Percentiles rank a stretch among this genome's conserved stretches.
phyloP scores from a whole-genome alignment of 2,329 filamentous ascomycete species.

The Grosmannia penicillata region DNA sequence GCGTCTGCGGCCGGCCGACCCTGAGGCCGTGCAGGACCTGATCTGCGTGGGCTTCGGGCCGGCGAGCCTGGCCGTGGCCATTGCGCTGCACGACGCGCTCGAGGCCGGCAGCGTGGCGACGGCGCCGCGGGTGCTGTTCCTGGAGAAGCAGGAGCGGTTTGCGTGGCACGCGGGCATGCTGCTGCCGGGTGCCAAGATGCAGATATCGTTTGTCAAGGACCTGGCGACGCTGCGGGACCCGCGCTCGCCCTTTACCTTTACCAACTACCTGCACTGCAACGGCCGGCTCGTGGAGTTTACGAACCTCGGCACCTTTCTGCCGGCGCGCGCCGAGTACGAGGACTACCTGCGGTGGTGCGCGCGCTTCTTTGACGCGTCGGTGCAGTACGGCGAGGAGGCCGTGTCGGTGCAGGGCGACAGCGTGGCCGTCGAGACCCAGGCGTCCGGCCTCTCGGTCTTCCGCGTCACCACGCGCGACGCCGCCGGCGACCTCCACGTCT shows the following conservation, averaged over 20 bases:
- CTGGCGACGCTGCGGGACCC: conserved; percentile 81
- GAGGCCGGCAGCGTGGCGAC: conserved; percentile 30
- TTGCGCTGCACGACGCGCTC: conserved; percentile 73
- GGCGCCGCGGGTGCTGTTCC: conserved; percentile 61
- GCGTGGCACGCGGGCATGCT: conserved; percentile 95
- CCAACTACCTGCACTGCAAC: conserved; percentile 82
- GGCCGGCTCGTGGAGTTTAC: conserved; percentile 77
- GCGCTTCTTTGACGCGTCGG: conserved; percentile 55
- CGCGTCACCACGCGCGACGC: conserved; percentile 54
- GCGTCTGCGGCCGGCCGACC: conserved; percentile 3
- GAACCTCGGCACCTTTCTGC: conserved; percentile 79
- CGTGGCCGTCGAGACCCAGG: conserved; percentile 32
- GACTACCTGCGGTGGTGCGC: conserved; percentile 94
- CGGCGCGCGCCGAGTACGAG: conserved; percentile 77
- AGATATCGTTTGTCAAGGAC: conserved; percentile 96
- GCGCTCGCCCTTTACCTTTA: conserved; percentile 80
- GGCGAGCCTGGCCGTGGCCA: conserved; percentile 75
- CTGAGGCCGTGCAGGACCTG: conserved; percentile 62
- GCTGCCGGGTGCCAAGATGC: conserved; percentile 85
- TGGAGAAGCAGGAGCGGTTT: conserved; percentile 74
- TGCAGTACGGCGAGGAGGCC: conserved; percentile 68
- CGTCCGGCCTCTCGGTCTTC: conserved; percentile 45
- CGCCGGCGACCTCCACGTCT: conserved; percentile 35
- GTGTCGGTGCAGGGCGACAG: conserved; percentile 47
- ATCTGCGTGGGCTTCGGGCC: conserved; percentile 89